Base-by-base conservation (phyloP, 768 basidiomycete species). In the Mycena indigotica region DNA sequence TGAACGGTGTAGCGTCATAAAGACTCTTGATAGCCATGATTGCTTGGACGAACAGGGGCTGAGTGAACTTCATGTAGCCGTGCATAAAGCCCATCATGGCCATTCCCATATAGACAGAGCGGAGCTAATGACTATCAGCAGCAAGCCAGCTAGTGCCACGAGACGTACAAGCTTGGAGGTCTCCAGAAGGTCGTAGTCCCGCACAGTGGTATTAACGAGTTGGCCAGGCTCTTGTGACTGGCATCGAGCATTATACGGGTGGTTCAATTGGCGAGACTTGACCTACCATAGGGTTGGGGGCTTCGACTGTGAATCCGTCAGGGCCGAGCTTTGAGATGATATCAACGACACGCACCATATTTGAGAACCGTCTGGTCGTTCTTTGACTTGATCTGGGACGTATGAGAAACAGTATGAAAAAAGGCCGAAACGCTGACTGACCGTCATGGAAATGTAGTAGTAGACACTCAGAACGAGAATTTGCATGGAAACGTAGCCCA, bases 291-390 rank as follows among this genome's bases (percentile, higher is more conserved):
- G 92, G 82, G 63, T 75, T 82, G 44, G 84, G 72, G 1, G 87
- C 80, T 66, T 96, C 93, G 44, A 95, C 93, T 92, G 29, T 0
- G 32, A 8, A 23, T 4, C 17, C 49, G 17, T 32, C 26, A 32
- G 19, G 55, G 4, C 39, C 55, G 41, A 16, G 62, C 51, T 57
- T 56, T 32, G 12, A 2, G 67, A 49, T 50, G 49, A 2, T 30
- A 8, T 32, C 12, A n/a, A n/a, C n/a, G n/a, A n/a, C n/a, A 38
- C 84, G 53, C 40, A 88, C 91, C 91, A 75, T 96, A 99, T 84
- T 97, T 99, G 67, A 99, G 79, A 25, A 96, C 92, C 1, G 93
- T 93, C 72, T 89, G 84, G 76, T 99, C 96, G 67, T 98, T 98
- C 85, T 95, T 95, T 67, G 83, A 75, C 81, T 92, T 95, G 74